phyloP scores from a whole-genome alignment of 169 alveolate species.

The Babesia ovata region DNA sequence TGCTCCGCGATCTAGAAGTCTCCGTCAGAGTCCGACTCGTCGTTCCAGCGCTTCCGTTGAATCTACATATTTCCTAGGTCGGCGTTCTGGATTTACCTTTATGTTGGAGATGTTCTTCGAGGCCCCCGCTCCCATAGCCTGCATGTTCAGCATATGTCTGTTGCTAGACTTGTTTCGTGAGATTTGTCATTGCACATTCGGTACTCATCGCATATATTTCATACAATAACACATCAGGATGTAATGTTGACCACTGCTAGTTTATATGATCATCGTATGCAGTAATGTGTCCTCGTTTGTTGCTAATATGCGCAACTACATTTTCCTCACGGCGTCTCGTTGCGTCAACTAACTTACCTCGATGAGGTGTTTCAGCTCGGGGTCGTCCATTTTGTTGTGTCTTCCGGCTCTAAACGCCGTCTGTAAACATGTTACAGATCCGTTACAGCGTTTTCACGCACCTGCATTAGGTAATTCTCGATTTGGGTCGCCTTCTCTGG shows the following conservation, averaged over 20 bases:
- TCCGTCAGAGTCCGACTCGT: conserved; percentile 33
- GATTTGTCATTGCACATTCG: too few relatives aligned
- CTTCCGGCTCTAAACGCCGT: conserved; percentile 9
- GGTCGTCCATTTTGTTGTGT: conserved; percentile 49
- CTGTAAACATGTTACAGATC: neutral
- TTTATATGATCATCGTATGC: too few relatives aligned
- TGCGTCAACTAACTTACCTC: conserved; percentile 30
- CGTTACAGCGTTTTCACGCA: neutral
- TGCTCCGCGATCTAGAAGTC: conserved; percentile 27
- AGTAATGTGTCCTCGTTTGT: too few relatives aligned
- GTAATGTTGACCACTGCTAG: too few relatives aligned
- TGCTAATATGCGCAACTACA: too few relatives aligned
- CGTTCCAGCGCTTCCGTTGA: conserved; percentile 41
- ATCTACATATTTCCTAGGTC: neutral
- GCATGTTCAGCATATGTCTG: neutral
- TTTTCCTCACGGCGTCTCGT: neutral
- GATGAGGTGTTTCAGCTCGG: conserved; percentile 46
- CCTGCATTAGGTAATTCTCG: conserved; percentile 58
- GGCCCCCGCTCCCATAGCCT: conserved; percentile 6
- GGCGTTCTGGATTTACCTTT: neutral
- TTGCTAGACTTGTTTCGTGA: too few relatives aligned
- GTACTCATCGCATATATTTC: too few relatives aligned
- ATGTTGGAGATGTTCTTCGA: conserved; percentile 6
- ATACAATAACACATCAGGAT: too few relatives aligned
- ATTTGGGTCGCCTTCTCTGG: conserved; percentile 67